phyloP scores from a whole-genome alignment of 2,329 filamentous ascomycete species.

The Colletotrichum coccodes region DNA sequence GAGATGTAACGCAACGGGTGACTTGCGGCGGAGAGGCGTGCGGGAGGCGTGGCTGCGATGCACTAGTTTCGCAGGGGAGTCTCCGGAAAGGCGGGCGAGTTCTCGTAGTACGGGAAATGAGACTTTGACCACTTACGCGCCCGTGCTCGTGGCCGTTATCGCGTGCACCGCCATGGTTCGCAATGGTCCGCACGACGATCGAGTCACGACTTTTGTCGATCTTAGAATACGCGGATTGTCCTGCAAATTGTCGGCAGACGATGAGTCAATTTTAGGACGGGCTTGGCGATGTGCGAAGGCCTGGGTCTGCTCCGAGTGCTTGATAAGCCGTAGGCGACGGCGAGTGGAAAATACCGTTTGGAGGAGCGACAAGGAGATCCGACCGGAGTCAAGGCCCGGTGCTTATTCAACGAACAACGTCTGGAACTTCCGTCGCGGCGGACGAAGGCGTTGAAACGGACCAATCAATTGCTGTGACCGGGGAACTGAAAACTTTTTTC shows the following conservation, averaged over 20 bases:
- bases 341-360: neutral
- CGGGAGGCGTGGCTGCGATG: conserved; percentile 10
- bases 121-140: neutral
- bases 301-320: conserved; percentile 3
- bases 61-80: neutral
- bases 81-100: conserved; percentile 11
- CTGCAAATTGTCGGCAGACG: neutral
- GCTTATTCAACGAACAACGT: neutral
- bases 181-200: neutral
- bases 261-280: conserved; percentile 2
- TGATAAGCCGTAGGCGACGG: conserved; percentile 8
- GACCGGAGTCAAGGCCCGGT: neutral
- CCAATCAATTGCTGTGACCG: conserved; percentile 1
- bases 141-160: neutral
- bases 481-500: neutral
- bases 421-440: conserved; percentile 8
- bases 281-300: conserved; percentile 13
- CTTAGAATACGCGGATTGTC: too few species aligned
- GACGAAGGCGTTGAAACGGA: conserved; percentile 18
- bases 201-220: too few species aligned
- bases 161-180: neutral
- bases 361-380: neutral
- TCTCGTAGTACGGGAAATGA: too few species aligned
- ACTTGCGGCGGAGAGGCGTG: conserved; percentile 16
- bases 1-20: neutral